phyloP scores from a whole-genome alignment of 2,329 filamentous ascomycete genomes.

The Colletotrichum nymphaeae region DNA sequence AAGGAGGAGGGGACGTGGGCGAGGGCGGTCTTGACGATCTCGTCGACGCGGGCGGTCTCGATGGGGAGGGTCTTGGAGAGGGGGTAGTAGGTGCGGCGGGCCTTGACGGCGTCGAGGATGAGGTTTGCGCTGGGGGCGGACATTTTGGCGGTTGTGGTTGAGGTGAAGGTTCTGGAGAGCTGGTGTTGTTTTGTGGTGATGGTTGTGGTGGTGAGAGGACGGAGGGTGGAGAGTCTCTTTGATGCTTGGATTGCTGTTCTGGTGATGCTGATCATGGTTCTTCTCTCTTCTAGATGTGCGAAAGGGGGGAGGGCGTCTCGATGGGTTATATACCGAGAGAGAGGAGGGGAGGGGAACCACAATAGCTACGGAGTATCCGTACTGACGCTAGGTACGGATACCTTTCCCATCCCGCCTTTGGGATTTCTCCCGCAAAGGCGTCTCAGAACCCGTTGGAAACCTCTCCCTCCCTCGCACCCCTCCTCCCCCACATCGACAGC shows the following conservation, averaged over 20 bases:
- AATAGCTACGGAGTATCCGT: neutral
- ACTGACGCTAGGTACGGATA: neutral
- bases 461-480: neutral
- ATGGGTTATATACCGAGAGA: slow-evolving; percentile 23
- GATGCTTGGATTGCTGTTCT: slow-evolving; percentile 22
- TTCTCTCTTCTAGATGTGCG: no score
- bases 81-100: slow-evolving; percentile 76
- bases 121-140: slow-evolving; percentile 53
- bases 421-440: slow-evolving; percentile 4
- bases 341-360: neutral
- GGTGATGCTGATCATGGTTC: slow-evolving; percentile 14
- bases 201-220: neutral
- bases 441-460: slow-evolving; percentile 26
- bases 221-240: slow-evolving; percentile 20
- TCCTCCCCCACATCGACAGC: slow-evolving; percentile 4
- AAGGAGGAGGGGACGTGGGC: slow-evolving; percentile 82
- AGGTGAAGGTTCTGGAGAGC: slow-evolving; percentile 5
- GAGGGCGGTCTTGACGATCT: slow-evolving; percentile 74
- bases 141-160: slow-evolving; percentile 32
- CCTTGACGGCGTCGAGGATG: slow-evolving; percentile 73
- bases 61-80: slow-evolving; percentile 74
- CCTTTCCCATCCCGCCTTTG: slow-evolving; percentile 12
- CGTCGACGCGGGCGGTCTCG: slow-evolving; percentile 67
- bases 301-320: neutral
- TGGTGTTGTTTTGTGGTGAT: slow-evolving; percentile 1